Evolutionary conservation across 306 rosid genomes (phyloP).

Genomic region (Vicia villosa): DNA sequence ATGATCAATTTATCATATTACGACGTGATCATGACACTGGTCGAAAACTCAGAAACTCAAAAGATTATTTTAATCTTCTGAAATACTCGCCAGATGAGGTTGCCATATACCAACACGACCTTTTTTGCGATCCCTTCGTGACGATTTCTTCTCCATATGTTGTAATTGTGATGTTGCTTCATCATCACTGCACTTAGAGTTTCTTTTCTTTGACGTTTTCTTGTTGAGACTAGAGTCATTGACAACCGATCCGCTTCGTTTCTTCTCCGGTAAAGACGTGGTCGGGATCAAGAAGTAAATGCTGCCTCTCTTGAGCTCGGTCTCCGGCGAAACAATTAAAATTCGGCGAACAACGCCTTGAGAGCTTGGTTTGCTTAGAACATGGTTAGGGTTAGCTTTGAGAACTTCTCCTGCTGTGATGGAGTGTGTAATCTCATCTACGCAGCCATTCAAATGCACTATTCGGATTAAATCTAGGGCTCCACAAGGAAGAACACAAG

Average conservation of each 20-base stretch:
- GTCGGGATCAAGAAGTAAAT: slow-evolving; percentile 88
- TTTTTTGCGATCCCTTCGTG: slow-evolving; percentile 59
- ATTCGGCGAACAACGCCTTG: slow-evolving; percentile 77
- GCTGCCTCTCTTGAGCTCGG: slow-evolving; percentile 85
- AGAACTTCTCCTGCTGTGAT: slow-evolving; percentile 81
- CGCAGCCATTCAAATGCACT: slow-evolving; percentile 83
- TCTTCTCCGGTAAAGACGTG: slow-evolving; percentile 66
- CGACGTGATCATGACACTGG: background rate
- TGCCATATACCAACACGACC: slow-evolving; percentile 58
- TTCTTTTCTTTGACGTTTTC: slow-evolving; percentile 38
- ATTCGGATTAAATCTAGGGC: slow-evolving; percentile 87
- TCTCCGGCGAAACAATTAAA: slow-evolving; percentile 75
- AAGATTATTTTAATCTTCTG: slow-evolving; percentile 50
- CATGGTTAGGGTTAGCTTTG: slow-evolving; percentile 73
- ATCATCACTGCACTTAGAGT: background rate
- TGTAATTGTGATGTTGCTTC: slow-evolving; percentile 1
- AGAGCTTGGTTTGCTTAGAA: slow-evolving; percentile 78
- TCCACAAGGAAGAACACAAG: slow-evolving; percentile 94
- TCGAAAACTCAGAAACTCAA: background rate
- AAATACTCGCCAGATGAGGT: slow-evolving; percentile 78
- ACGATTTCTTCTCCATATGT: slow-evolving; percentile 54
- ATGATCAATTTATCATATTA: too few species aligned
- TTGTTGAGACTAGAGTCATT: background rate
- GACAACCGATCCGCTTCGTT: slow-evolving; percentile 12
- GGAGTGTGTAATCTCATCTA: slow-evolving; percentile 72